Evolutionary conservation across 441 rosid species (phyloP), one percentile per base, ranked within the genome.

Genomic region (Populus trichocarpa): DNA sequence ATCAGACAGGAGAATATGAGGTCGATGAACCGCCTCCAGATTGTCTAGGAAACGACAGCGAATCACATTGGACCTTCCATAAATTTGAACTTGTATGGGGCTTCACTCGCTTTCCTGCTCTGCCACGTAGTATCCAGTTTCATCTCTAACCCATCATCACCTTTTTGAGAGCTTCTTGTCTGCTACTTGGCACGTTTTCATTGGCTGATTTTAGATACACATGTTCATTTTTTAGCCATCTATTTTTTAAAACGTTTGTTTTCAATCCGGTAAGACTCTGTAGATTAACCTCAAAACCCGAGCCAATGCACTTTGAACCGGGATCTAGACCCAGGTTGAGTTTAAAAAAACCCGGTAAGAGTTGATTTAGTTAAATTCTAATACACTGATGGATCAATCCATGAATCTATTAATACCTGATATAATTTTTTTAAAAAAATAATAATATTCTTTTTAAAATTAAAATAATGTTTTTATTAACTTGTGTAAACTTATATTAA

Each of bases 51-150:
- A 3, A 6, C 73, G 74, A 77, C 82, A 75, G 64, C 80, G 30
- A 75, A 73, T 73, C 71, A 14, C 70, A 42, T 12, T 14, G 6
- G 18, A 14, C 20, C 57, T 5, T 50, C 1, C 8, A 50, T 5
- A 50, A 50, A 5, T 50, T 50, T 25, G 36, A 25, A 20, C 3
- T 38, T 9, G 13, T 0, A 20, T 36, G 2, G 3, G 16, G 30
- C 4, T 9, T 33, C 32, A 22, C 12, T 14, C 1, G 33, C 64
- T 8, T 8, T 20, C 26, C 1, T 26, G 23, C 36, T n/a, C 26
- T 36, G 84, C 85, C 84, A 86, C 85, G 85, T 86, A 30, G 65
- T 59, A 8, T 20, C 33, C 14, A 42, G 23, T 18, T 20, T 8
- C 5, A 73, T 81, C 75, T 5, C 81, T 18, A 30, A 25, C 64